Evolutionary conservation across 768 basidiomycete genomes (phyloP), one percentile per base, ranked within the genome.

Genomic region (Amanita inopinata): DNA sequence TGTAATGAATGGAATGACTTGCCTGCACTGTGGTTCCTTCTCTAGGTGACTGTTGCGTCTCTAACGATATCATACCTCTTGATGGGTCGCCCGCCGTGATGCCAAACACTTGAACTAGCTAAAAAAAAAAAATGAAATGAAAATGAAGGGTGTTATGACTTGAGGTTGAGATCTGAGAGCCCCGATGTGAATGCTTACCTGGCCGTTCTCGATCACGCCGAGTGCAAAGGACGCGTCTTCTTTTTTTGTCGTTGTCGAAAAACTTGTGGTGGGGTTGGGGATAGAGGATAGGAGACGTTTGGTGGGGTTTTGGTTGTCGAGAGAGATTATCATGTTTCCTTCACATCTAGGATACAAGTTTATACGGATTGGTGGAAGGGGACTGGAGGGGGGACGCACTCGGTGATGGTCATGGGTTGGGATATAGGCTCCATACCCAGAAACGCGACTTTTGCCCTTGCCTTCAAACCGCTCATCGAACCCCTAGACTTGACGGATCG

Each of bases 71-170:
- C 3, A 70, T 68, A 2, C 85, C 85, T 4, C 79, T 70, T 11
- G 76, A 76, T 1, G 82, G 83, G 52, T 82, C 83, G 2, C 85
- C 85, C 0, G 83, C 78, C 17, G 67, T 75, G 45, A 88, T 78
- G 42, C 61, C 68, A 51, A 73, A 73, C 28, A 80, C 63, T 34
- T 70, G 68, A 15, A 54, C 51, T 2, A 72, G 48, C 73, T 78
- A 18, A n/a, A 3, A 27, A 10, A 11, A n/a, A 20, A 11, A 37
- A 40, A 6, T 22, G 25, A 40, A 19, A 34, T 15, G 46, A 22
- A 50, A n/a, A 32, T 5, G 12, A 15, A 28, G 34, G 37, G 39
- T 27, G 27, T 11, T 27, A 5, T 24, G n/a, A n/a, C n/a, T n/a
- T 25, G 10, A 38, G 17, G 9, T 32, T 28, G 33, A 27, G 15